Conservation (phyloP, 2,329 filamentous ascomycete species). For the Aspergillus sp. region DNA sequence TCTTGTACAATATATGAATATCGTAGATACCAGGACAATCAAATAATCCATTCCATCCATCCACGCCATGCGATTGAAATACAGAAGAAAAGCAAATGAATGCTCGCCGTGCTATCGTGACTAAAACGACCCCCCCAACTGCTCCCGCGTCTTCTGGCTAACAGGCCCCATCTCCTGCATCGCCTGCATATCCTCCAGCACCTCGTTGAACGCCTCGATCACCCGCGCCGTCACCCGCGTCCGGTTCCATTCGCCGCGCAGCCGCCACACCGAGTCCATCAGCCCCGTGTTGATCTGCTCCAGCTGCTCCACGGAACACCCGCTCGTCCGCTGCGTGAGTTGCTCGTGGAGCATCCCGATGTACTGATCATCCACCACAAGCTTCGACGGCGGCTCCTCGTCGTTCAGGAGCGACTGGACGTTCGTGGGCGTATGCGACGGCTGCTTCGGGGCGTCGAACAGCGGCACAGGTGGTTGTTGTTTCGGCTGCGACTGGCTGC, state of each 20-base stretch:
- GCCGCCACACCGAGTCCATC: slow-evolving; percentile 83
- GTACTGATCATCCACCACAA: slow-evolving; percentile 39
- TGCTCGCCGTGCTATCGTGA: too few species aligned
- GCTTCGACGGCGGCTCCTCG: slow-evolving; percentile 20
- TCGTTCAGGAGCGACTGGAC: slow-evolving; percentile 27
- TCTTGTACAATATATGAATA: too few species aligned
- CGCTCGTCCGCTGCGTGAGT: slow-evolving; percentile 59
- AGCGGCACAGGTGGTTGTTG: slow-evolving; percentile 31
- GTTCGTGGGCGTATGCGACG: slow-evolving; percentile 14
- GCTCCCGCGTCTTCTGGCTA: slow-evolving; percentile 26
- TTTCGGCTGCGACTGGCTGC: slow-evolving; percentile 31
- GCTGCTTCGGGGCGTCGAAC: slow-evolving; percentile 26
- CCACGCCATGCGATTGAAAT: not conserved
- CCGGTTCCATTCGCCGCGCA: slow-evolving; percentile 73
- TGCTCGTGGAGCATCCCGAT: slow-evolving; percentile 52
- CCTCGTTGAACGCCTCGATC: slow-evolving; percentile 62
- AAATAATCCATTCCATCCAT: too few species aligned
- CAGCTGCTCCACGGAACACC: slow-evolving; percentile 82
- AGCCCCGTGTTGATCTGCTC: slow-evolving; percentile 85
- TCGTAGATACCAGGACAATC: too few species aligned
- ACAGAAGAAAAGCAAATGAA: too few species aligned
- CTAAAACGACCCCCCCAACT: slow-evolving; percentile 14
- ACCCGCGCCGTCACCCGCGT: slow-evolving; percentile 59
- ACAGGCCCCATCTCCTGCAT: slow-evolving; percentile 36
- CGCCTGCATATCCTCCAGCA: slow-evolving; percentile 48